A percentile compares a stretch with the other conserved stretches of the same genome.
Evolutionary conservation across 2,329 filamentous ascomycete genomes (phyloP).

Genomic region (Monosporascus ibericus): DNA sequence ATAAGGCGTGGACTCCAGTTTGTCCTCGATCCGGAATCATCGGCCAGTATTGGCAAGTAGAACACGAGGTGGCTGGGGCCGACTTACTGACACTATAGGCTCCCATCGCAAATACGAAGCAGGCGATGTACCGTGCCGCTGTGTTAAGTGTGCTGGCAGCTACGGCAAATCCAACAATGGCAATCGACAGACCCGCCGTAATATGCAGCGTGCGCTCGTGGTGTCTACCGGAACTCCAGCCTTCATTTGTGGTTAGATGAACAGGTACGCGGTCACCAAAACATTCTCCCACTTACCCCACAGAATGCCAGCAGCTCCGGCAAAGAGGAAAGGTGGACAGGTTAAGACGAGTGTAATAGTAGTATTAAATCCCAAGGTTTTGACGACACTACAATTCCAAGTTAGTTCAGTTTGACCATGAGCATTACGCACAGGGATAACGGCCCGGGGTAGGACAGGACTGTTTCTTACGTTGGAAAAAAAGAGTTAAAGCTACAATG

Average conservation of each 20-base stretch:
- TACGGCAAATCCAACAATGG: conserved; percentile 36
- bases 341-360: conserved; percentile 47
- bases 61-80: no score
- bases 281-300: no score
- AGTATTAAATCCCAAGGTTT: conserved; percentile 41
- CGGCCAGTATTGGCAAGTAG: no score
- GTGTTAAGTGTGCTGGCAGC: conserved; percentile 32
- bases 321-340: conserved; percentile 45
- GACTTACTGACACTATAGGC: conserved; percentile 34
- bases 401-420: no score
- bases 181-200: conserved; percentile 33
- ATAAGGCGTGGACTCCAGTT: no score
- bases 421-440: no score
- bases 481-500: conserved; percentile 36
- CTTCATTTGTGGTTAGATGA: conserved; percentile 19
- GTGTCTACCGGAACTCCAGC: conserved; percentile 42
- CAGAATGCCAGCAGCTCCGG: conserved; percentile 38
- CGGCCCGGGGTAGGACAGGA: no score
- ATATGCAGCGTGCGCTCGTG: conserved; percentile 47
- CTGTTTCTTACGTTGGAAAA: conserved; percentile 28
- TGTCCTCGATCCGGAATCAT: no score
- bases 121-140: conserved; percentile 33
- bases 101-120: conserved; percentile 36
- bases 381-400: conserved; percentile 32
- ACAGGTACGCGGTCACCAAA: no score